A percentile compares a stretch with the other conserved stretches of the same genome.
phyloP scores from a whole-genome alignment of 1,284 basidiomycete genomes.

The Boletus semigastroideus region DNA sequence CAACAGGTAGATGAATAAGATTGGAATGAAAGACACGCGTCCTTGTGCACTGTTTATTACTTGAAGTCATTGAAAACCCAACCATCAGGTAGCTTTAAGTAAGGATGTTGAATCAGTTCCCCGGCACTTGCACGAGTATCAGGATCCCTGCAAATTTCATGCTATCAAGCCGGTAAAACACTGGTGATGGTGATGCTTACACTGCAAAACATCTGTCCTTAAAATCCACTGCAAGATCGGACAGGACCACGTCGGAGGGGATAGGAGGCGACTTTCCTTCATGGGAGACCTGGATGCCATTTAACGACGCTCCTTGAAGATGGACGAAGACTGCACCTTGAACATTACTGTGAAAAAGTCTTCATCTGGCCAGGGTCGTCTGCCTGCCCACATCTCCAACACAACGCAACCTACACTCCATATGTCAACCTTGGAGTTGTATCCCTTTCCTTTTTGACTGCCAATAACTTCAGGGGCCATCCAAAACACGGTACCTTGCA shows the following conservation, averaged over 20 bases:
- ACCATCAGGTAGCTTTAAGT: conserved; percentile 70
- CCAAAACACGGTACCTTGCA: conserved; percentile 99
- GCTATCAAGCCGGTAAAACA: conserved; percentile 7
- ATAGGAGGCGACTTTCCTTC: conserved; percentile 86
- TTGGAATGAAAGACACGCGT: conserved; percentile 19
- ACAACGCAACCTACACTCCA: conserved; percentile 98
- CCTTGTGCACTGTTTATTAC: conserved; percentile 16
- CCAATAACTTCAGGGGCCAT: conserved; percentile 98
- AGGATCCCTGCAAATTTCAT: conserved; percentile 63
- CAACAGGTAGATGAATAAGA: conserved; percentile 27
- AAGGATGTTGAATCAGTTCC: conserved; percentile 82
- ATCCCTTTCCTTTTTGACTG: conserved; percentile 74
- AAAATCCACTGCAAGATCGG: conserved; percentile 82
- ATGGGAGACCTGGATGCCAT: conserved; percentile 63
- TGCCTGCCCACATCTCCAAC: conserved; percentile 97
- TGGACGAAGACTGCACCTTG: conserved; percentile 56
- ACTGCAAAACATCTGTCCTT: conserved; percentile 88
- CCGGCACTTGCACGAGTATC: conserved; percentile 82
- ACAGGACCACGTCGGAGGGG: conserved; percentile 78
- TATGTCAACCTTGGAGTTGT: conserved; percentile 97
- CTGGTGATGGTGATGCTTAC: conserved; percentile 43
- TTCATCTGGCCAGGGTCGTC: conserved; percentile 89
- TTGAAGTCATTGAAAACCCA: conserved; percentile 78
- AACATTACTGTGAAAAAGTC: conserved; percentile 93
- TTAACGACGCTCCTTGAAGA: conserved; percentile 7